phyloP scores from a whole-genome alignment of 371 early-diverging fungal genomes.

The Mortierella sp. region DNA sequence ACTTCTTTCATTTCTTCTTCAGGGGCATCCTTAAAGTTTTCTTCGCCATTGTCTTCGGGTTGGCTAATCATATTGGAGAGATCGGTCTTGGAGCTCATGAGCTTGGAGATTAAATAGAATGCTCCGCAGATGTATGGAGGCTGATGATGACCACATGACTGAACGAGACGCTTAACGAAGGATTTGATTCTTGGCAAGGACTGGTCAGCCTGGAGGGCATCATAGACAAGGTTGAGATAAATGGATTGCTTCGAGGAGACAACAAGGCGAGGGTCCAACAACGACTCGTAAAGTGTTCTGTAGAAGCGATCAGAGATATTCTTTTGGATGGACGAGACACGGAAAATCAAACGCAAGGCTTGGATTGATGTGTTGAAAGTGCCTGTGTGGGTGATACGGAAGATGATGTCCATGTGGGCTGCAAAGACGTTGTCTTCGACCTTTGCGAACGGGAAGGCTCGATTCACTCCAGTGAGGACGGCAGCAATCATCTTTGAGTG shows the following conservation, averaged over 20 bases:
- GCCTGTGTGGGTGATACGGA: conserved; percentile 87
- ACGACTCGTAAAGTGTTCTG: conserved; percentile 88
- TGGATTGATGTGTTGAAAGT: conserved; percentile 94
- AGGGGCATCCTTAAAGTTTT: conserved; percentile 62
- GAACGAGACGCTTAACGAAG: conserved; percentile 92
- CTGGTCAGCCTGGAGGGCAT: conserved; percentile 84
- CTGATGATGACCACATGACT: conserved; percentile 81
- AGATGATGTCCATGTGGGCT: conserved; percentile 86
- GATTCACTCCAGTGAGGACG: conserved; percentile 94
- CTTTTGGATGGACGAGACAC: conserved; percentile 70
- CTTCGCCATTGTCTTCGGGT: conserved; percentile 81
- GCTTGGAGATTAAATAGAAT: conserved; percentile 86
- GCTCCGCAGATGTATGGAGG: conserved; percentile 89
- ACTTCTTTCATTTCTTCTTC: conserved; percentile 54
- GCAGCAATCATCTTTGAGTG: conserved; percentile 91
- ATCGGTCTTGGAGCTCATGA: conserved; percentile 64
- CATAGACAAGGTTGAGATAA: conserved; percentile 93
- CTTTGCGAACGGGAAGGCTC: conserved; percentile 93
- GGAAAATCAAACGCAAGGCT: conserved; percentile 90
- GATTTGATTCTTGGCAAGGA: conserved; percentile 79
- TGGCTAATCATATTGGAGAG: conserved; percentile 73
- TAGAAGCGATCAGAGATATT: conserved; percentile 87
- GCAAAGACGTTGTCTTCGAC: conserved; percentile 83
- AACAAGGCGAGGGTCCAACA: conserved; percentile 86
- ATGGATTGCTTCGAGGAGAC: conserved; percentile 89